These are phyloP conservation scores for Fusarium cyanostomum DNA, from an alignment of 2,329 filamentous ascomycete genomes.

Conservation along the genomic window DNA sequence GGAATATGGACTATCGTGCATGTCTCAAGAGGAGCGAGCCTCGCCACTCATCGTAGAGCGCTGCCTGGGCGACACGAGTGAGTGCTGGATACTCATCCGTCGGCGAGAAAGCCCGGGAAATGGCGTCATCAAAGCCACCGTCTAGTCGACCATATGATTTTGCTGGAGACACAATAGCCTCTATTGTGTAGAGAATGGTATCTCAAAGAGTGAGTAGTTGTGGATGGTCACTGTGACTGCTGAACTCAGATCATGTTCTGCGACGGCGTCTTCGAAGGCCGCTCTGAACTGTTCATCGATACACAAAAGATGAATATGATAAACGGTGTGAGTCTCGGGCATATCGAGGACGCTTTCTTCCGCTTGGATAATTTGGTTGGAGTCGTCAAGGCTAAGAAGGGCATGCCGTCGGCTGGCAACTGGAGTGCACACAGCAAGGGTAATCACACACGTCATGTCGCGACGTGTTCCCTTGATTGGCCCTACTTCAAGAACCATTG, in stretches of 20 bases:
- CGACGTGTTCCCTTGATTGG: too few species aligned
- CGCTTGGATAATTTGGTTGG: too few species aligned
- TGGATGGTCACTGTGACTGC: conserved; percentile 49
- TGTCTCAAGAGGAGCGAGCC: conserved; percentile 60
- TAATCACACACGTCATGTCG: too few species aligned
- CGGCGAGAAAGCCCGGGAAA: conserved; percentile 59
- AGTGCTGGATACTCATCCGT: conserved; percentile 57
- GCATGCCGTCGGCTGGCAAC: too few species aligned
- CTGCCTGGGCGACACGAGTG: conserved; percentile 54
- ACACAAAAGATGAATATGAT: neutral
- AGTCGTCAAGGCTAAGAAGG: too few species aligned
- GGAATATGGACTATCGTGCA: conserved; percentile 60
- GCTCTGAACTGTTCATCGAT: neutral
- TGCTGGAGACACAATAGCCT: conserved; percentile 62
- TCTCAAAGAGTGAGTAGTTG: conserved; percentile 49
- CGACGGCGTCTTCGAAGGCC: conserved; percentile 41
- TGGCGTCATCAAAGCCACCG: conserved; percentile 64
- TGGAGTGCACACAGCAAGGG: too few species aligned
- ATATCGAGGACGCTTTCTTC: too few species aligned
- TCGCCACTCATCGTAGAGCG: conserved; percentile 56
- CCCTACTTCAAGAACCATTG: too few species aligned
- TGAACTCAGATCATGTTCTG: conserved; percentile 43
- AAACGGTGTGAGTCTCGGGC: neutral
- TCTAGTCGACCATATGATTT: conserved; percentile 64
- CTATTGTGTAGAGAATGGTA: conserved; percentile 51